A percentile compares a stretch with the other conserved stretches of the same genome.
Evolutionary conservation across 2,329 filamentous ascomycete genomes (phyloP).

Genomic region (Nemania sp.): DNA sequence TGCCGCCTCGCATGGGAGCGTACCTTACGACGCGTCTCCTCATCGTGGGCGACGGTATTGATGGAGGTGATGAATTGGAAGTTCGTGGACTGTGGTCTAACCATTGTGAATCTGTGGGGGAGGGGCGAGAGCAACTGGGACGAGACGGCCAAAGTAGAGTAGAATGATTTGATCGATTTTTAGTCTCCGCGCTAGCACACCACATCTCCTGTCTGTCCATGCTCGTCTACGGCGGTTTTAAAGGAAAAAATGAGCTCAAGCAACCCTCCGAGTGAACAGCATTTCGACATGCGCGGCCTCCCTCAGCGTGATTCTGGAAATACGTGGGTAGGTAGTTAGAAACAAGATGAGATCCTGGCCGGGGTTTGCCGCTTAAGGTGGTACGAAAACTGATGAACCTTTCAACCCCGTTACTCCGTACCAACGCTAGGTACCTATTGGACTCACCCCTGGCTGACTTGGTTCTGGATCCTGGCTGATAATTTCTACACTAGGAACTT

Average conservation of each 20-base stretch:
- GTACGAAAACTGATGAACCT: slow-evolving; percentile 3
- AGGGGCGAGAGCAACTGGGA: background rate
- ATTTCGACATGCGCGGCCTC: slow-evolving; percentile 16
- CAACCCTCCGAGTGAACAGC: background rate
- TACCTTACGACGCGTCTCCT: slow-evolving; percentile 43
- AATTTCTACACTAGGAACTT: background rate
- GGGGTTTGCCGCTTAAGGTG: slow-evolving; percentile 22
- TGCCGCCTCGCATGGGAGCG: slow-evolving; percentile 42
- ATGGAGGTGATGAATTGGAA: slow-evolving; percentile 45
- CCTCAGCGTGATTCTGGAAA: slow-evolving; percentile 8
- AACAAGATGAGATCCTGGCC: slow-evolving; percentile 15
- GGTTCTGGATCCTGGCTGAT: background rate
- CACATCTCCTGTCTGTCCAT: slow-evolving; percentile 1
- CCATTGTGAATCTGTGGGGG: slow-evolving; percentile 18
- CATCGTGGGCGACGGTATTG: slow-evolving; percentile 42
- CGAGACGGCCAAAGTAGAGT: background rate
- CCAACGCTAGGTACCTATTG: background rate
- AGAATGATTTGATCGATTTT: slow-evolving; percentile 3
- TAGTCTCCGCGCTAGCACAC: slow-evolving; percentile 4
- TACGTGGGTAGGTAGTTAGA: slow-evolving; percentile 11
- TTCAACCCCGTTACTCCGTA: slow-evolving; percentile 17
- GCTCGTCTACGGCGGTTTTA: slow-evolving; percentile 13
- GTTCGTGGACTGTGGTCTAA: slow-evolving; percentile 29
- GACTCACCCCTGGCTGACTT: slow-evolving; percentile 10
- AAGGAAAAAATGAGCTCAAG: slow-evolving; percentile 2